Base-by-base conservation (phyloP, 176 grass and related monocot genomes). In the Carex myosuroides region DNA sequence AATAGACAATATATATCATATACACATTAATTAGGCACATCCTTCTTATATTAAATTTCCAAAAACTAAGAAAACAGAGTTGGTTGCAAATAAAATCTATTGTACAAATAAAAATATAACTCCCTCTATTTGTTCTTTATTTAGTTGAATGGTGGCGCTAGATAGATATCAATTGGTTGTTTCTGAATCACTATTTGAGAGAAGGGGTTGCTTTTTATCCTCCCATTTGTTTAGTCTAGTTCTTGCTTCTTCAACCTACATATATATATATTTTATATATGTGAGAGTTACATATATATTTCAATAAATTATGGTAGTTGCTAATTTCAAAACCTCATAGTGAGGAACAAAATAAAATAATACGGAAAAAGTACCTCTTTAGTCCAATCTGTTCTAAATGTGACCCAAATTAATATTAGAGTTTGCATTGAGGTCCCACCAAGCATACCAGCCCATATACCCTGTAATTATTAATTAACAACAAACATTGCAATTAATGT, bases 371-470 rank as follows among this genome's bases (percentile, higher is more conserved):
- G 0, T 87, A 88, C 93, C 93, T 95, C 93, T 39, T 89, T 92
- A 44, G 86, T 84, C 93, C 93, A 95, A 74, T 95, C 91, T 53
- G 88, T 91, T 83, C 85, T 89, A 6, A 92, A 55, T 29, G 93
- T 95, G 4, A 92, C 83, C 81, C 87, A 92, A 26, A 90, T 22
- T 41, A 95, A 85, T 82, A 95, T 95, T 8, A 82, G 21, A 0
- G 93, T 95, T 71, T 95, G 93, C 81, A 92, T 87, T 69, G 57
- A 85, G 3, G 93, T 95, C 77, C 93, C 93, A 55, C 91, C 93
- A 53, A 95, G 88, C 93, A 95, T 92, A 26, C 93, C 93, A 82
- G 84, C 75, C 93, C 93, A 95, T 81, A 95, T 92, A 4, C 93
- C 93, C 93, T 95, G 68, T 3, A 52, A 17, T 33, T 35, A 33